phyloP scores from a whole-genome alignment of 1,284 basidiomycete species.

The Rhizoctonia solani region DNA sequence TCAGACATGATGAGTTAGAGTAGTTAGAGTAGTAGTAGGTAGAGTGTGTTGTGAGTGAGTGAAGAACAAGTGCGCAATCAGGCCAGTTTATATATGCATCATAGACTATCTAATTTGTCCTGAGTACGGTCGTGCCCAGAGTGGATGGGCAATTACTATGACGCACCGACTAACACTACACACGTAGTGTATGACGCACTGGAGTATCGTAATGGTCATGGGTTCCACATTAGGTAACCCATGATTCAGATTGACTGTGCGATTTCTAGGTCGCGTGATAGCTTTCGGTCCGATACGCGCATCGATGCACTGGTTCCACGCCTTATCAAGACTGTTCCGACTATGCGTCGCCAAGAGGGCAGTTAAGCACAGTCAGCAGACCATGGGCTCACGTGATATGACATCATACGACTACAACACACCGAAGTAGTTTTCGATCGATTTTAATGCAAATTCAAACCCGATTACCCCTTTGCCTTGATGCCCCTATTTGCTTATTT shows the following conservation, averaged over 20 bases:
- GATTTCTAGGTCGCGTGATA: slow-evolving; percentile 1
- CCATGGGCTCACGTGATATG: too few relatives aligned
- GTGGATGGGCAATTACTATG: background rate
- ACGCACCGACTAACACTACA: slow-evolving; percentile 2
- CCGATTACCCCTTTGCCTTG: slow-evolving; percentile 5
- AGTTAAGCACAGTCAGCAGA: too few relatives aligned
- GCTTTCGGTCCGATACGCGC: too few relatives aligned
- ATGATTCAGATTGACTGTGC: background rate
- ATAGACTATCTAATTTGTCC: background rate
- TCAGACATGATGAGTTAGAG: slow-evolving; percentile 38
- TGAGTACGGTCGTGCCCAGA: background rate
- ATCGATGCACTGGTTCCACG: too few relatives aligned
- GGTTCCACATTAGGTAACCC: background rate
- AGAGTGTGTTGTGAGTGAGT: slow-evolving; percentile 21
- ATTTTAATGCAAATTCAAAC: too few relatives aligned
- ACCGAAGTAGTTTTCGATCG: too few relatives aligned
- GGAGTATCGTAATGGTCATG: background rate
- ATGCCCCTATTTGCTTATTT: slow-evolving; percentile 19
- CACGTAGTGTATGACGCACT: slow-evolving; percentile 27
- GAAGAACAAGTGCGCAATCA: background rate
- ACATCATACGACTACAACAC: too few relatives aligned
- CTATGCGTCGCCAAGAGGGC: too few relatives aligned
- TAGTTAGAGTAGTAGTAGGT: slow-evolving; percentile 5
- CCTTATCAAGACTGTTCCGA: too few relatives aligned
- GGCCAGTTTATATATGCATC: slow-evolving; percentile 12